Evolutionary conservation across 306 rosid species (phyloP), one percentile per base, ranked within the genome.

Genomic region (Fragaria ananassa): DNA sequence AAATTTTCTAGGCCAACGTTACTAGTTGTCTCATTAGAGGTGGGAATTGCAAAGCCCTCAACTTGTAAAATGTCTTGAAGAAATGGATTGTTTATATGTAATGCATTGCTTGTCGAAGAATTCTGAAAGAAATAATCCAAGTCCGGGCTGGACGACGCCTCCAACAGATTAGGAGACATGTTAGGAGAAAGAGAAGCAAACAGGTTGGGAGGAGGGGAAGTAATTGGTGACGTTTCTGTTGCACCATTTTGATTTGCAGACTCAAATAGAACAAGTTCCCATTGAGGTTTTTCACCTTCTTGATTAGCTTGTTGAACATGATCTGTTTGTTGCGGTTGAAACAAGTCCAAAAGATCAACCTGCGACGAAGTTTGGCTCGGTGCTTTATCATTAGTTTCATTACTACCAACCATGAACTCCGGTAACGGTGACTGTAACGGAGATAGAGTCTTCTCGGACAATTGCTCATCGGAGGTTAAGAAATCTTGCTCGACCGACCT

Each of bases 61-160:
- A 50, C 12, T 35, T 62, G 66, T 1, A 60, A 1, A 58, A 14
- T 27, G 12, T 88, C 91, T 66, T 87, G 87, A 4, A 94, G 74
- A 76, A 94, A 94, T 13, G 98, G 97, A 80, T 94, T 94, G 82
- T 84, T 82, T 0, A 68, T 84, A 42, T 80, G 68, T 71, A 61
- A 29, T 2, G 41, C 21, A 6, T 78, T 82, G 71, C 86, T 71
- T 4, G 70, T 11, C 13, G 57, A 50, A 78, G 78, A 19, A 68
- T 83, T 84, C 39, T 50, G 82, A 76, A 83, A 83, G 19, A 75
- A 29, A n/a, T 41, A 66, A 12, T 46, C 79, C 0, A 42, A 29
- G 21, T 60, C 80, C 17, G 67, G 63, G 45, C 69, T 64, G 23
- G 49, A 9, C 70, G 64, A 79, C 10, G 85, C 42, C 6, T 78